Evolutionary conservation across 805 yeast species (phyloP), one percentile per base, ranked within the genome.

Genomic region (Sugiyamaella chiloensis): DNA sequence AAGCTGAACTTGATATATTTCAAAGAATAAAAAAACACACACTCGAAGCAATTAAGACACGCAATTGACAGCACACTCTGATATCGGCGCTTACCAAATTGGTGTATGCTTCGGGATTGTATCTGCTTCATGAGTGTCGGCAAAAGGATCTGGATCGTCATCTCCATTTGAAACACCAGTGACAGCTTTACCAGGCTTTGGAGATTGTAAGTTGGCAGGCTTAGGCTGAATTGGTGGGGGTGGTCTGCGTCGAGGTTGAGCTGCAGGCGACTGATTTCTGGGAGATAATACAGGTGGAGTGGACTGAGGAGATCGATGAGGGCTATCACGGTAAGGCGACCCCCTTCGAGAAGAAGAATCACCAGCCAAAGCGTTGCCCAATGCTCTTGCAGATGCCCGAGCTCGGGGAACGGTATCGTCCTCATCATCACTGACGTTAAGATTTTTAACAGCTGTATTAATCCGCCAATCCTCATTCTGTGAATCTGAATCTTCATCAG

Each of bases 111-210:
- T 41, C 12, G 50, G 50, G 9, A 20, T 14, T 40, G 50, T 50
- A 57, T 55, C 55, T 9, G 46, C 48, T 32, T 62, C 68, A 52
- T 75, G 67, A 19, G 68, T 62, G 51, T 79, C 83, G n/a, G 74
- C 81, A 56, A 79, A 79, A 9, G 84, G 83, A 57, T 76, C 68
- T 46, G 66, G 65, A 16, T 58, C 65, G 23, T 62, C 57, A 14
- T 55, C 53, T 23, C 54, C 54, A 3, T 46, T 54, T 20, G 53
- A 42, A 16, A 53, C 42, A 23, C 61, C 59, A 39, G 60, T 51
- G 9, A 20, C 21, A 9, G 42, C n/a, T 8, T 36, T 36, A 2
- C 16, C 23, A 21, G 40, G 20, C 14, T 12, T 17, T 2, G 42
- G 29, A 20, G 51, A 52, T 43, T 62, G 47, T 26, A 52, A 50